phyloP scores from a whole-genome alignment of 2,329 filamentous ascomycete genomes.

The Madurella mycetomatis region DNA sequence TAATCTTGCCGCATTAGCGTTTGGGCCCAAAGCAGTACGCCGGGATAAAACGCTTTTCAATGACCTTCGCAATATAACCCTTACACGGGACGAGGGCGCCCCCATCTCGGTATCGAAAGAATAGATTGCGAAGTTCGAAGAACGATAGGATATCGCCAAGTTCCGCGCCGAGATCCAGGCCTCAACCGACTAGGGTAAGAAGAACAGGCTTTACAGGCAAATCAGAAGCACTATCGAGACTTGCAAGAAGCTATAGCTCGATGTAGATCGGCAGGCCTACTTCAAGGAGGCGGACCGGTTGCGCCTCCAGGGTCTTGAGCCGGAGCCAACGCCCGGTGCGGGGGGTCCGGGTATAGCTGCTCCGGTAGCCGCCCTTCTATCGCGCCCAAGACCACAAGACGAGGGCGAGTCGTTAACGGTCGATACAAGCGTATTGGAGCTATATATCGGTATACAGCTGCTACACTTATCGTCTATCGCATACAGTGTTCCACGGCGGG shows the following conservation, averaged over 20 bases:
- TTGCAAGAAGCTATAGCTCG: conserved; percentile 12
- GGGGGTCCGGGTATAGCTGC: conserved; percentile 9
- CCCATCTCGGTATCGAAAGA: conserved; percentile 8
- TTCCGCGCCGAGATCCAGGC: conserved; percentile 3
- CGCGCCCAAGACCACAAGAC: background rate
- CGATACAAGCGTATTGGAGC: conserved; percentile 6
- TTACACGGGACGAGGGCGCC: conserved; percentile 12
- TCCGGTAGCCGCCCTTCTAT: conserved; percentile 12
- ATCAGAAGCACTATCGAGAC: conserved; percentile 7
- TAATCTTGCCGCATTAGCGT: conserved; percentile 11
- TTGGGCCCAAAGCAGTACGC: conserved; percentile 7
- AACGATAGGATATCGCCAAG: conserved; percentile 13
- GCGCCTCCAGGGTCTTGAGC: conserved; percentile 12
- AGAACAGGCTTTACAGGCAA: conserved; percentile 10
- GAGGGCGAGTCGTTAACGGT: background rate
- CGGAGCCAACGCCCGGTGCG: conserved; percentile 3
- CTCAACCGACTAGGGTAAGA: conserved; percentile 8
- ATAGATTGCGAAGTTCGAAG: conserved; percentile 11
- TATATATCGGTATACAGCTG: conserved; percentile 9
- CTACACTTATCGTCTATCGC: conserved; percentile 10
- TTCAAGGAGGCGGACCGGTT: conserved; percentile 13
- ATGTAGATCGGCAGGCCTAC: conserved; percentile 11
- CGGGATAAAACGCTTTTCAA: conserved; percentile 13
- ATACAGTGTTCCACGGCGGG: background rate
- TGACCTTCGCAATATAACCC: conserved; percentile 11